Base-by-base conservation (phyloP, 495 filamentous ascomycete genomes). In the Penicillium coffeae region DNA sequence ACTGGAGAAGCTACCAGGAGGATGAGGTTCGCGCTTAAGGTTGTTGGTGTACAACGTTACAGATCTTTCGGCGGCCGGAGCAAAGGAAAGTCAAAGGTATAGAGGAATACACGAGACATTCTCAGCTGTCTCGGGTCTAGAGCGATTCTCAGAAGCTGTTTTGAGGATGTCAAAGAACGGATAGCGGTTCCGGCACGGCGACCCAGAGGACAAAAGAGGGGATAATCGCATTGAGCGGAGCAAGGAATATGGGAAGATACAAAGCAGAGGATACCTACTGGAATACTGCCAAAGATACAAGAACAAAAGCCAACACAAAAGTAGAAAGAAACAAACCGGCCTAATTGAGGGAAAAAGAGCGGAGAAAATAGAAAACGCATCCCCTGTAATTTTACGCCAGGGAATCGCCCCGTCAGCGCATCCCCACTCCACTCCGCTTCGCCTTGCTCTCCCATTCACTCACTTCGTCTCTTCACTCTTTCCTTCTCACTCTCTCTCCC, bases 351-450 rank as follows among this genome's bases (percentile, higher is more conserved):
- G 20, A 34, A 36, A 34, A 21, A 25, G 33, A 22, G 21, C 7
- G 3, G 21, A 30, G 16, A 45, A 49, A 34, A 48, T 14, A 39
- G 16, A 39, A 47, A 42, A 25, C 36, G 12, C 20, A 47, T 21
- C 20, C 45, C 48, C 45, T 50, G 54, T 57, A 57, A 52, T 50
- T 45, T 40, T 32, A 14, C 18, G 38, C 49, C 40, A 42, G 38
- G 53, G 41, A 50, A 50, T 37, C 50, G 36, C 50, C 42, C 55
- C 64, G 62, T 70, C 66, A 65, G 64, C 64, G 61, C 15, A 53
- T 59, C 52, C 60, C 62, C 62, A 58, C 59, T 61, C 55, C 58
- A 55, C 57, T 62, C 58, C 51, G 48, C 55, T 58, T 58, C 44
- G 55, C 55, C 55, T 54, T 51, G 45, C 41, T 52, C 42, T 33